phyloP scores from a whole-genome alignment of 805 yeast genomes.

The Teunomyces barrocoloradensis region DNA sequence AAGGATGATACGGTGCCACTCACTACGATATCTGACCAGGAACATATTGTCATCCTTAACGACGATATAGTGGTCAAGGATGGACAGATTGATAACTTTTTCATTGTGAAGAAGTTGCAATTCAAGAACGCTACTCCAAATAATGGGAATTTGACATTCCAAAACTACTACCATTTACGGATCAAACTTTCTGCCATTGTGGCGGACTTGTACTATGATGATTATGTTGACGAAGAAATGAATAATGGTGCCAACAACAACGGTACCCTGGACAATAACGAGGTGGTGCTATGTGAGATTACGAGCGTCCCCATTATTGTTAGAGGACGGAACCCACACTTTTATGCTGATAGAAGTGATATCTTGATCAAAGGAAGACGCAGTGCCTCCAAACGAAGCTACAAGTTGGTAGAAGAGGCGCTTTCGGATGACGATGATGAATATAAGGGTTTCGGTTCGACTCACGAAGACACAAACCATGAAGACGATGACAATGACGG shows the following conservation, averaged over 20 bases:
- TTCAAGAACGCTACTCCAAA: conserved; percentile 54
- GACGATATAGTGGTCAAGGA: conserved; percentile 18
- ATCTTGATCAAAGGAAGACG: conserved; percentile 33
- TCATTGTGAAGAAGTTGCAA: conserved; percentile 41
- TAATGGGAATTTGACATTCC: conserved; percentile 45
- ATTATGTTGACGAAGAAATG: conserved; percentile 32
- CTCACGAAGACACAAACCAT: neutral
- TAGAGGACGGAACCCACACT: conserved; percentile 61
- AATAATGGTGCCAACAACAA: conserved; percentile 11
- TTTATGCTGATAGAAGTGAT: conserved; percentile 53
- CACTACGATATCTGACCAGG: conserved; percentile 16
- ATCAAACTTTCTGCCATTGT: conserved; percentile 35
- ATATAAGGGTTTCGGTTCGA: neutral
- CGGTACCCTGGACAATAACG: conserved; percentile 23
- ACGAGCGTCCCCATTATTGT: conserved; percentile 50
- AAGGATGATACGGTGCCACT: conserved; percentile 15
- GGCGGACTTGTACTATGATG: conserved; percentile 38
- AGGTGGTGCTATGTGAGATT: conserved; percentile 28
- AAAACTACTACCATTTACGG: conserved; percentile 44
- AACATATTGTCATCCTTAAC: conserved; percentile 26
- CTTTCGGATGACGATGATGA: conserved; percentile 1
- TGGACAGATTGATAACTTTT: conserved; percentile 27
- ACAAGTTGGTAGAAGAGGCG: conserved; percentile 11
- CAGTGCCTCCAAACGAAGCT: conserved; percentile 8
- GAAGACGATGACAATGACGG: conserved; percentile 6